Percentiles rank a stretch among this genome's conserved stretches.
Evolutionary conservation across 768 basidiomycete genomes (phyloP).

Genomic region (Termitomyces sp.): DNA sequence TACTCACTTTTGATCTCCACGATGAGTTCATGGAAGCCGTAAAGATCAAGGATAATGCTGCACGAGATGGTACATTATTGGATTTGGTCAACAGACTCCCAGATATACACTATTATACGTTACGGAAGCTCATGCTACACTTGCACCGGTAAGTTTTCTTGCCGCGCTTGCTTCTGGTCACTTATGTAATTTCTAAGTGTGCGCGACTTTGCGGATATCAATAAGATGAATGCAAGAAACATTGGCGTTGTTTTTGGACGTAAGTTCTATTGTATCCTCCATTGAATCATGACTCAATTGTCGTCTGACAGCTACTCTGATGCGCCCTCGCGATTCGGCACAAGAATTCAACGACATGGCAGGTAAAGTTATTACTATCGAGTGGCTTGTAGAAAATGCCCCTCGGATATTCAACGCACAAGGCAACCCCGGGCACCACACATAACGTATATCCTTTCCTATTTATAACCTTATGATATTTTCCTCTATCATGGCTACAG

Average conservation of each 20-base stretch:
- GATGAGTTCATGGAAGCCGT: constrained; percentile 83
- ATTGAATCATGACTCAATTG: neutral
- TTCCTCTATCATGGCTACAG: neutral
- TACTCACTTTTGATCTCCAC: constrained; percentile 87
- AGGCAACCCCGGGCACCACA: constrained; percentile 4
- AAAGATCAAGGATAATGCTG: constrained; percentile 53
- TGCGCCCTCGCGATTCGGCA: constrained; percentile 80
- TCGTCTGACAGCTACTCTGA: constrained; percentile 72
- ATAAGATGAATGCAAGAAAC: constrained; percentile 93
- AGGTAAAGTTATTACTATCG: constrained; percentile 86
- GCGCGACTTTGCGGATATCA: constrained; percentile 58
- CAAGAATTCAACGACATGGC: constrained; percentile 98
- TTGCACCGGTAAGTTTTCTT: constrained; percentile 62
- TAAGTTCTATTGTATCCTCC: constrained; percentile 38
- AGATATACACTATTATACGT: constrained; percentile 80
- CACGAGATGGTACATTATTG: constrained; percentile 55
- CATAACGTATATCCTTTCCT: constrained; percentile 12
- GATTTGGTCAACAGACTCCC: constrained; percentile 77
- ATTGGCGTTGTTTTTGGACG: constrained; percentile 98
- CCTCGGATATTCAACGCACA: constrained; percentile 39
- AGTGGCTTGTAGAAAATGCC: constrained; percentile 94
- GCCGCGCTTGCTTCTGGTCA: neutral
- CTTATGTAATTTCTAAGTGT: constrained; percentile 39
- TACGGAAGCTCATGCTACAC: constrained; percentile 80
- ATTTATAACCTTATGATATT: constrained; percentile 14